Evolutionary conservation across 805 yeast genomes (phyloP), one percentile per base, ranked within the genome.

Genomic region (Candida broadrunensis): DNA sequence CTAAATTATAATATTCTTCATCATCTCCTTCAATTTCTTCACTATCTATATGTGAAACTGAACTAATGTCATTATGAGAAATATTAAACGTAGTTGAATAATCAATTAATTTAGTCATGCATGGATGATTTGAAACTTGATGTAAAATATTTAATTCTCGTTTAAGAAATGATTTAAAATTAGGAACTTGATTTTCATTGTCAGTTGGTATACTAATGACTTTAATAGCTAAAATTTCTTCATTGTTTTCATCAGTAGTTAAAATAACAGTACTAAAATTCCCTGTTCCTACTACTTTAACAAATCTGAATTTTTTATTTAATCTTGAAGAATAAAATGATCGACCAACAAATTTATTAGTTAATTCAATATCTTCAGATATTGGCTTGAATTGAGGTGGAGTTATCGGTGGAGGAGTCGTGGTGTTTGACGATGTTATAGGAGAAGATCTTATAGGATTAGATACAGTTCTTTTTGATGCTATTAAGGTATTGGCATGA

Each of bases 131-230:
- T 12, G 83, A 47, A 19, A 60, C 40, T 11, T 66, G 59, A 39
- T 66, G 63, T 44, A 91, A 66, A 5, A 89, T 78, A 18, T 78
- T 81, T 19, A 89, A 56, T 56, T 93, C 99, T 45, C 98, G 29
- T 50, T 60, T 34, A 65, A 75, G 48, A 59, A 61, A 67, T 30
- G 63, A 52, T 46, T 62, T 56, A 58, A 68, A 60, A 51, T 62
- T 56, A 42, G 53, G 42, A 27, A 58, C 38, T 33, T 57, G 59
- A 41, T 45, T 36, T 42, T 50, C 44, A 18, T 50, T 54, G 4
- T 56, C 53, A 13, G 49, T 42, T 8, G 77, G 76, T n/a, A 70
- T 60, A 4, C 57, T 44, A 13, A 77, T 65, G 14, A 86, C 75
- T 58, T 91, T 91, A 27, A 91, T 74, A 0, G 97, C 97, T 3